phyloP scores from a whole-genome alignment of 192 early-diverging fungal species.

The Podila horticola region DNA sequence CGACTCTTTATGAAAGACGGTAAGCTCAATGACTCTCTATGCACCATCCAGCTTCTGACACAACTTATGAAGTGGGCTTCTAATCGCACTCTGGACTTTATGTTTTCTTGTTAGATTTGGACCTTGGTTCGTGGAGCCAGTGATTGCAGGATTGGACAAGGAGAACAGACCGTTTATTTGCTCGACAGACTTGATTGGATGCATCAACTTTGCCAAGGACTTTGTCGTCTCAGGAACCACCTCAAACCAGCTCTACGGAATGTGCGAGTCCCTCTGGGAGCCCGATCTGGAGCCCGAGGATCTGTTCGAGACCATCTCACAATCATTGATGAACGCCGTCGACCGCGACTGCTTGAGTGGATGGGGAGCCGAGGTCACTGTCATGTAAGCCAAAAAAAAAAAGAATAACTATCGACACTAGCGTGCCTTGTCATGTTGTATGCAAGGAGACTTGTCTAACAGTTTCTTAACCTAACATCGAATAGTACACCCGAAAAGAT shows the following conservation, averaged over 20 bases:
- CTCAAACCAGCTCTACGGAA: conserved; percentile 87
- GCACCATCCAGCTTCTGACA: neutral
- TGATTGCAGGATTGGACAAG: conserved; percentile 94
- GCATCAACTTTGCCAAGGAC: conserved; percentile 90
- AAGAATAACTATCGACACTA: too few relatives aligned
- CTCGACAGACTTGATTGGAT: conserved; percentile 95
- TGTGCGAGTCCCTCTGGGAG: conserved; percentile 98
- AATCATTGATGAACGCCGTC: conserved; percentile 92
- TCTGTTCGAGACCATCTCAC: conserved; percentile 96
- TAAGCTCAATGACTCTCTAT: conserved; percentile 23
- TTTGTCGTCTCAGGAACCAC: conserved; percentile 97
- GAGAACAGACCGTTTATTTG: conserved; percentile 93
- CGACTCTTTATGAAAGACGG: conserved; percentile 94
- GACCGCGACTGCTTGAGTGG: conserved; percentile 95
- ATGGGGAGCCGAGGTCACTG: conserved; percentile 96
- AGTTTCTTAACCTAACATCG: neutral
- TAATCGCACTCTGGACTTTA: neutral
- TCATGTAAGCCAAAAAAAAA: conserved; percentile 75
- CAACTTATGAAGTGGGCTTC: neutral
- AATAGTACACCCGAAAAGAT: conserved; percentile 81
- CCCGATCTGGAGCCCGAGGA: conserved; percentile 96
- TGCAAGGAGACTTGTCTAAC: neutral
- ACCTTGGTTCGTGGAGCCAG: conserved; percentile 94
- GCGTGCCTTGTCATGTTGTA: neutral
- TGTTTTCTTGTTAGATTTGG: conserved; percentile 82